phyloP scores from a whole-genome alignment of 2,329 filamentous ascomycete genomes.

The Aspergillus thermomutatus region DNA sequence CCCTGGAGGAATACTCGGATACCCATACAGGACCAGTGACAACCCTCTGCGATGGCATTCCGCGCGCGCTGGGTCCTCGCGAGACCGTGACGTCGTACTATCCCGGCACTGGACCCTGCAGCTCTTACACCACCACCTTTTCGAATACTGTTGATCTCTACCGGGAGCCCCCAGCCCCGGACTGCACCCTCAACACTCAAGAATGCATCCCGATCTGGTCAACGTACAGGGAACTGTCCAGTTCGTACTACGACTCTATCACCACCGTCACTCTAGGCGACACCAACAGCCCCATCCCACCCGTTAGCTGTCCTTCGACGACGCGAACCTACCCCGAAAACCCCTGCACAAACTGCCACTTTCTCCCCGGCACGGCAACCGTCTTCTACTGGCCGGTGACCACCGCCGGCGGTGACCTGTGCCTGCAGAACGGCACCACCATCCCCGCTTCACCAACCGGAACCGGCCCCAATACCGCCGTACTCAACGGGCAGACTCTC shows the following conservation, averaged over 20 bases:
- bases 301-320: constrained; percentile 11
- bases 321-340: constrained; percentile 14
- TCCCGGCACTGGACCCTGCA: constrained; percentile 18
- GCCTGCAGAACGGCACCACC: constrained; percentile 18
- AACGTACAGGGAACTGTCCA: constrained; percentile 13
- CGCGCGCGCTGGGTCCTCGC: constrained; percentile 18
- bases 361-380: constrained; percentile 18
- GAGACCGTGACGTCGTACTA: constrained; percentile 15
- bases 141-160: constrained; percentile 5
- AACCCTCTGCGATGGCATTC: constrained; percentile 19
- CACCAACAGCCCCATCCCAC: constrained; percentile 17
- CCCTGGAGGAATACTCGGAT: constrained; percentile 10
- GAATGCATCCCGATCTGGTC: constrained; percentile 22
- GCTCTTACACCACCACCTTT: constrained; percentile 2
- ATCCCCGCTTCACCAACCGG: constrained; percentile 12
- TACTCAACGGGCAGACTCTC: constrained; percentile 18
- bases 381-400: constrained; percentile 25
- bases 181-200: constrained; percentile 12
- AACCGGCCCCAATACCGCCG: constrained; percentile 16
- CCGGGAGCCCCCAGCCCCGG: constrained; percentile 6
- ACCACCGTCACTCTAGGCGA: constrained; percentile 12
- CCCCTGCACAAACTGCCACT: constrained; percentile 19
- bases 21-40: constrained; percentile 19
- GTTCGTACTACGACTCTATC: constrained; percentile 5
- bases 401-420: constrained; percentile 17